Percentiles rank a stretch among this genome's conserved stretches.
Conservation (phyloP, 768 basidiomycete species). For the Chlorophyllum brunneum region DNA sequence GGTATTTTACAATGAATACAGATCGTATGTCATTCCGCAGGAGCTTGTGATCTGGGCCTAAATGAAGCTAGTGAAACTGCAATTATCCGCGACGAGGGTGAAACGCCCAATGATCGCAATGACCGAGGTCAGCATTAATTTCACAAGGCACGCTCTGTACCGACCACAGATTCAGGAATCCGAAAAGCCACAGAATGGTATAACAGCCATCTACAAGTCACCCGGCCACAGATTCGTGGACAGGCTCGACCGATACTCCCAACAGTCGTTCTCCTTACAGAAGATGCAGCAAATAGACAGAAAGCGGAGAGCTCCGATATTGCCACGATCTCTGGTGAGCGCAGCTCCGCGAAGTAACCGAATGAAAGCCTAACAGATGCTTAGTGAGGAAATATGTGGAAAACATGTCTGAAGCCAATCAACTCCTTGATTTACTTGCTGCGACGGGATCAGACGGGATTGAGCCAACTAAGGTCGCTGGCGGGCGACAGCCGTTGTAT, state of each 20-base stretch:
- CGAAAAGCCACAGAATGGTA: constrained; percentile 89
- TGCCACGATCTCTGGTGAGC: constrained; percentile 56
- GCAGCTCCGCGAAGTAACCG: not conserved
- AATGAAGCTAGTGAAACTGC: constrained; percentile 63
- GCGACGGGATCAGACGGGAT: constrained; percentile 58
- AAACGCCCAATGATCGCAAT: constrained; percentile 91
- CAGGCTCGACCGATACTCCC: constrained; percentile 44
- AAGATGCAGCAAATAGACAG: constrained; percentile 81
- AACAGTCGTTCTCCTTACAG: constrained; percentile 77
- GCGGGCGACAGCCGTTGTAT: constrained; percentile 61
- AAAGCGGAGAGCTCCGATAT: constrained; percentile 70
- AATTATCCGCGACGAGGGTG: constrained; percentile 68
- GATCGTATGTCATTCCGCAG: constrained; percentile 50
- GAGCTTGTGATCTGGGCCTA: not conserved
- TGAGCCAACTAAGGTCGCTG: constrained; percentile 55
- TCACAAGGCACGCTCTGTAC: not conserved
- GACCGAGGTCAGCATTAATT: constrained; percentile 67
- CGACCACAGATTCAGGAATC: constrained; percentile 54
- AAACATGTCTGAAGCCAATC: constrained; percentile 56
- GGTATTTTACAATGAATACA: constrained; percentile 86
- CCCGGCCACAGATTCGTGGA: constrained; percentile 48
- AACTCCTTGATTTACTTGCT: constrained; percentile 81
- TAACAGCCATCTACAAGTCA: constrained; percentile 59
- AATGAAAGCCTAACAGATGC: not conserved
- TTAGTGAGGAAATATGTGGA: constrained; percentile 81